A percentile compares a stretch with the other conserved stretches of the same genome.
phyloP scores from a whole-genome alignment of 2,329 filamentous ascomycete species.

The Ilyonectria robusta region DNA sequence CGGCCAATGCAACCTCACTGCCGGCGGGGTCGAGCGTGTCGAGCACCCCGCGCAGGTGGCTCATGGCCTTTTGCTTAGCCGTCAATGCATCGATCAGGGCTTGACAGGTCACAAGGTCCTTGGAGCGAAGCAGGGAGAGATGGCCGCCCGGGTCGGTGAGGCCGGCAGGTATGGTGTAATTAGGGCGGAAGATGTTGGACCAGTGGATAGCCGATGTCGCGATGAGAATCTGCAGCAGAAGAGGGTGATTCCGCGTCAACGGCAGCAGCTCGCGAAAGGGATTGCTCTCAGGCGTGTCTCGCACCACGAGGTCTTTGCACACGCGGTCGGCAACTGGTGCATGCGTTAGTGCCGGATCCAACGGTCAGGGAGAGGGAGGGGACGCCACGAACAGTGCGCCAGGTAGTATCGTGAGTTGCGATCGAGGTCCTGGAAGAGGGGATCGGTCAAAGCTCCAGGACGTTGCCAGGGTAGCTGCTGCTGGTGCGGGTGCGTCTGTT shows the following conservation, averaged over 20 bases:
- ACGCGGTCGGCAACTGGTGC: slow-evolving; percentile 61
- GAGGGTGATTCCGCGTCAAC: slow-evolving; percentile 60
- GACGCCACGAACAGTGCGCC: slow-evolving; percentile 59
- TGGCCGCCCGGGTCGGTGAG: slow-evolving; percentile 55
- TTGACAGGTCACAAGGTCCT: slow-evolving; percentile 55
- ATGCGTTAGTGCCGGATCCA: slow-evolving; percentile 43
- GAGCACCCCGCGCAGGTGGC: slow-evolving; percentile 57
- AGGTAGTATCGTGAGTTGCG: slow-evolving; percentile 62
- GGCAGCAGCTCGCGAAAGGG: slow-evolving; percentile 65
- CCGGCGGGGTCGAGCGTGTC: slow-evolving; percentile 56
- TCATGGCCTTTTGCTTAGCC: slow-evolving; percentile 63
- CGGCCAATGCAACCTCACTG: slow-evolving; percentile 63
- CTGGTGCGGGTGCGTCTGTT: slow-evolving; percentile 10
- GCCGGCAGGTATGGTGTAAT: slow-evolving; percentile 49
- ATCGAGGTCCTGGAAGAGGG: slow-evolving; percentile 68
- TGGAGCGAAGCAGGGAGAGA: slow-evolving; percentile 54
- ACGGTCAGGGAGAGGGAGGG: slow-evolving; percentile 21
- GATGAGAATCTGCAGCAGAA: slow-evolving; percentile 64
- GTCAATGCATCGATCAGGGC: slow-evolving; percentile 63
- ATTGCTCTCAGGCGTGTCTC: slow-evolving; percentile 62
- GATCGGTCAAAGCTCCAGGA: slow-evolving; percentile 62
- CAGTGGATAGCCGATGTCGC: slow-evolving; percentile 66
- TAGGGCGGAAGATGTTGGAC: slow-evolving; percentile 59
- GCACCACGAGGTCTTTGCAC: slow-evolving; percentile 68
- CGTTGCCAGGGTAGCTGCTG: slow-evolving; percentile 41